Percentiles rank a stretch among this genome's conserved stretches.
Conservation (phyloP, 1,284 basidiomycete species). For the Limonomyces culmigenus region DNA sequence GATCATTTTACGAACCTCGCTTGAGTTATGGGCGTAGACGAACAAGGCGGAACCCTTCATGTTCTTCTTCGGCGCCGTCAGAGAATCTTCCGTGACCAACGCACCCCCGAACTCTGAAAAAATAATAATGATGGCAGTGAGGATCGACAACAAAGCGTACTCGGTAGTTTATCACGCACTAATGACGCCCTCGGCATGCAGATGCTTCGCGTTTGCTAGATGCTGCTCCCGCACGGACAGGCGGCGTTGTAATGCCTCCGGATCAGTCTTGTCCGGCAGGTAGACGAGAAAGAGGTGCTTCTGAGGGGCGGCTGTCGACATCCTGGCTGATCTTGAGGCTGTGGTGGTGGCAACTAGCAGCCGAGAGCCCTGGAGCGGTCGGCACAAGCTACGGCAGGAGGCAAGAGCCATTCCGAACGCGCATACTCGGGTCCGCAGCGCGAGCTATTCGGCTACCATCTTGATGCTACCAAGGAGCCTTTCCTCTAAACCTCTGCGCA, state of each 20-base stretch:
- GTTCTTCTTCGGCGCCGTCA: slow-evolving; percentile 7
- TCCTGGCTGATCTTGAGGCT: too few relatives aligned
- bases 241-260: slow-evolving; percentile 16
- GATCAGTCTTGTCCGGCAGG: slow-evolving; percentile 20
- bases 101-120: slow-evolving; percentile 12
- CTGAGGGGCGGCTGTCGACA: slow-evolving; percentile 3
- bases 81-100: slow-evolving; percentile 12
- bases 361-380: too few relatives aligned
- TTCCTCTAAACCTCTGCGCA: too few relatives aligned
- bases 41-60: slow-evolving; percentile 15
- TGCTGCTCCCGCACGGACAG: slow-evolving; percentile 17
- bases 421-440: too few relatives aligned
- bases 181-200: slow-evolving; percentile 10
- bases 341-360: too few relatives aligned
- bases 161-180: slow-evolving; percentile 11
- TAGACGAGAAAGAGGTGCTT: slow-evolving; percentile 20
- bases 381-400: too few relatives aligned
- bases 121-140: too few relatives aligned
- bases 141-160: not conserved
- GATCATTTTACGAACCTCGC: slow-evolving; percentile 12
- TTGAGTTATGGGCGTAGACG: slow-evolving; percentile 13
- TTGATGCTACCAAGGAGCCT: too few relatives aligned
- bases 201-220: slow-evolving; percentile 11
- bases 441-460: too few relatives aligned
- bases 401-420: too few relatives aligned